Evolutionary conservation across 257 asterid species (phyloP).

Genomic region (Leptodermis oblonga): DNA sequence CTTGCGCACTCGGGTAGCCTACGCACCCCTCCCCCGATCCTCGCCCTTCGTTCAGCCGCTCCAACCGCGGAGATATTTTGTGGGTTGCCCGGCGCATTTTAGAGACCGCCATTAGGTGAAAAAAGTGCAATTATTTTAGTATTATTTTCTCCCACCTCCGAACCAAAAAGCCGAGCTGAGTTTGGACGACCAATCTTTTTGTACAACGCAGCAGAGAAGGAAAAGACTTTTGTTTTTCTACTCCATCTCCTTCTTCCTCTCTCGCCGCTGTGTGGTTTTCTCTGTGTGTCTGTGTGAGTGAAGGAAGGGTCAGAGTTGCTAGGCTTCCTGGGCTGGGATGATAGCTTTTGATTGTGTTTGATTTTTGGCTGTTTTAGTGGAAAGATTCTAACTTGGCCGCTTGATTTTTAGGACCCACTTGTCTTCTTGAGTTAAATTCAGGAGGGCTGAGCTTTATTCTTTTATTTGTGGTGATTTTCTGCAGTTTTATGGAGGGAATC

Average conservation of each 20-base stretch:
- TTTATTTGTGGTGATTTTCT: slow-evolving; percentile 6
- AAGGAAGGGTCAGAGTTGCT: no score
- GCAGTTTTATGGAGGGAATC: slow-evolving; percentile 2
- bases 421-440: slow-evolving; percentile 2
- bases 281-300: slow-evolving; percentile 12
- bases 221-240: slow-evolving; percentile 8
- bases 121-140: slow-evolving; percentile 39
- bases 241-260: neutral
- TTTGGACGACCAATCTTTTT: slow-evolving; percentile 17
- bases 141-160: slow-evolving; percentile 2
- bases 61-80: slow-evolving; percentile 15
- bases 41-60: slow-evolving; percentile 11
- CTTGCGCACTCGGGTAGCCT: slow-evolving; percentile 8
- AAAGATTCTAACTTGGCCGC: slow-evolving; percentile 15
- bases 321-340: neutral
- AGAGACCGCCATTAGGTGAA: slow-evolving; percentile 24
- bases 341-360: neutral
- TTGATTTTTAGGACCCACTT: neutral
- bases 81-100: slow-evolving; percentile 21
- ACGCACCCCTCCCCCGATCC: slow-evolving; percentile 16
- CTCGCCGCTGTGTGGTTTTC: neutral
- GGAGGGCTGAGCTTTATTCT: slow-evolving; percentile 1
- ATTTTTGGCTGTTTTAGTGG: slow-evolving; percentile 7
- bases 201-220: slow-evolving; percentile 10
- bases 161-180: slow-evolving; percentile 3